Evolutionary conservation across 148 eudicot species (phyloP).

Genomic region (Cornus florida): DNA sequence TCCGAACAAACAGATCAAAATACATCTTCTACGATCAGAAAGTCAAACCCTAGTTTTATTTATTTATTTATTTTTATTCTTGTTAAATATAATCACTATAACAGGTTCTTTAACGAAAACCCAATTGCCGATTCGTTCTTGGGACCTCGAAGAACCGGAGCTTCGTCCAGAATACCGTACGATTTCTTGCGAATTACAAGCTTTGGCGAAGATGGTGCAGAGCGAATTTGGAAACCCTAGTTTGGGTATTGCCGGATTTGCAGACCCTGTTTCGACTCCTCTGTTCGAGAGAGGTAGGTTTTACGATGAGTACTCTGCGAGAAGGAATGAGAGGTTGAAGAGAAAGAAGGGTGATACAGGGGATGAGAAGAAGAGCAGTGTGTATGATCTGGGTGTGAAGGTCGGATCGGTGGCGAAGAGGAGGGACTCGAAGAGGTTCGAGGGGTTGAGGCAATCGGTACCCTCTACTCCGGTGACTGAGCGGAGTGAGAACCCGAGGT

Average conservation of each 20-base stretch:
- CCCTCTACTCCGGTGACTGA: conserved; percentile 43
- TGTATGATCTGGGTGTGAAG: conserved; percentile 47
- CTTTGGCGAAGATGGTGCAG: conserved; percentile 58
- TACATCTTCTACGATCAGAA: not conserved
- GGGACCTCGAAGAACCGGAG: conserved; percentile 26
- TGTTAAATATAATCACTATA: not conserved
- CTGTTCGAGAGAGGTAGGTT: conserved; percentile 68
- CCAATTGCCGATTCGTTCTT: conserved; percentile 32
- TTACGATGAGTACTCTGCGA: conserved; percentile 71
- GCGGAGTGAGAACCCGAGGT: conserved; percentile 59
- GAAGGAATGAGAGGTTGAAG: conserved; percentile 84
- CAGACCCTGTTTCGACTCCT: conserved; percentile 24
- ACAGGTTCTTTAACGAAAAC: conserved; percentile 44
- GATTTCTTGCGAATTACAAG: conserved; percentile 55
- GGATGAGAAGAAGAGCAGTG: conserved; percentile 25
- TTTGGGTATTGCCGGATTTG: not conserved
- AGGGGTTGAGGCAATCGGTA: conserved; percentile 41
- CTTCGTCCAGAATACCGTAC: conserved; percentile 46
- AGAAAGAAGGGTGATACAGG: conserved; percentile 53
- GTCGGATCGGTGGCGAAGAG: conserved; percentile 49
- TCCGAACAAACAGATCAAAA: not conserved
- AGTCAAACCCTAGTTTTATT: not conserved
- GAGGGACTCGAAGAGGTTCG: conserved; percentile 43
- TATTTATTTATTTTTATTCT: not conserved
- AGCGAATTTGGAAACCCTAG: conserved; percentile 29